A percentile compares a stretch with the other conserved stretches of the same genome.
These are phyloP conservation scores for Zea luxurians DNA, from an alignment of 176 grass and related monocot species.

Conservation along the genomic window DNA sequence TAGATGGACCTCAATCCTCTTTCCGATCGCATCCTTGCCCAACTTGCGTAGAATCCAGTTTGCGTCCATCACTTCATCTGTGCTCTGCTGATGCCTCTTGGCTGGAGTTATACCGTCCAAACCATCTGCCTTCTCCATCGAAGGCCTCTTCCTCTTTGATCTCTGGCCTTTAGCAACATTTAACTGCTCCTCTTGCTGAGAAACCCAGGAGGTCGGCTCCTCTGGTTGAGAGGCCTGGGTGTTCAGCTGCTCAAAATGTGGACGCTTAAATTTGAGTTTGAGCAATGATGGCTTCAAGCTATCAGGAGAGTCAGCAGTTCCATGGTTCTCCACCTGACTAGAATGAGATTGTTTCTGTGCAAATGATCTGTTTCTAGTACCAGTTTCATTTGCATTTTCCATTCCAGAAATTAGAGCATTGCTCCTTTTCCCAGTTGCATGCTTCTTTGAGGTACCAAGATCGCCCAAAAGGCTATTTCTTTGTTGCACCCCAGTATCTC, in stretches of 20 bases:
- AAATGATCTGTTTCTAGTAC: slow-evolving; percentile 47
- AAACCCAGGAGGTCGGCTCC: slow-evolving; percentile 51
- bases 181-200: slow-evolving; percentile 61
- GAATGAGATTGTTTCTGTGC: slow-evolving; percentile 50
- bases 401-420: slow-evolving; percentile 43
- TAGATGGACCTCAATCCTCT: slow-evolving; percentile 73
- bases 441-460: slow-evolving; percentile 54
- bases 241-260: slow-evolving; percentile 78
- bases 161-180: slow-evolving; percentile 89
- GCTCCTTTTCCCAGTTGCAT: slow-evolving; percentile 57
- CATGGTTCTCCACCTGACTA: slow-evolving; percentile 45
- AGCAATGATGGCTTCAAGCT: slow-evolving; percentile 76
- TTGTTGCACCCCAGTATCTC: slow-evolving; percentile 50
- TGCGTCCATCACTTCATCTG: slow-evolving; percentile 64
- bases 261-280: slow-evolving; percentile 97
- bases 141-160: slow-evolving; percentile 95
- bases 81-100: slow-evolving; percentile 53
- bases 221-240: slow-evolving; percentile 53
- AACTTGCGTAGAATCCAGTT: slow-evolving; percentile 88
- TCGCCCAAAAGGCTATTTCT: slow-evolving; percentile 53
- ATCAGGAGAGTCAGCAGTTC: slow-evolving; percentile 46
- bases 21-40: slow-evolving; percentile 88
- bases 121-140: slow-evolving; percentile 57
- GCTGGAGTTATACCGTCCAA: slow-evolving; percentile 35
- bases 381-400: slow-evolving; percentile 47